Conservation (phyloP, 495 filamentous ascomycete species). For the Aspergillus diversus region DNA sequence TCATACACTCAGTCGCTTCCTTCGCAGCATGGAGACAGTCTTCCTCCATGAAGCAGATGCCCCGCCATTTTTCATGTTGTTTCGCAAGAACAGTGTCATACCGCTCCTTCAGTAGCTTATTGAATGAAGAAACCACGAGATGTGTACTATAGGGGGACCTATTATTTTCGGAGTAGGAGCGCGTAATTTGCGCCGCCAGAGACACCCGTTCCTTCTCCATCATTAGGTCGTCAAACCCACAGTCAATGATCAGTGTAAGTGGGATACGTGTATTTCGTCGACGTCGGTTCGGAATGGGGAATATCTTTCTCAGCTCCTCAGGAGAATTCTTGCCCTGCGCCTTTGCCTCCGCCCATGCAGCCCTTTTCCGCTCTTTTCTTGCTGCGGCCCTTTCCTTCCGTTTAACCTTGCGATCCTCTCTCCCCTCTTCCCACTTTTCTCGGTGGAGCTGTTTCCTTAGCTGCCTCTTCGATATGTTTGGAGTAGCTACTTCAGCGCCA, state of each 20-base stretch:
- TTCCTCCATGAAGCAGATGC: slow-evolving; percentile 66
- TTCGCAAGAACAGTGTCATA: slow-evolving; percentile 74
- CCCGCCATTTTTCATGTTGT: slow-evolving; percentile 77
- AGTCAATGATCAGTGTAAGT: slow-evolving; percentile 83
- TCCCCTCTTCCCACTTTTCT: slow-evolving; percentile 68
- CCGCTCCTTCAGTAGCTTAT: slow-evolving; percentile 72
- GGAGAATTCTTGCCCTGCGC: slow-evolving; percentile 34
- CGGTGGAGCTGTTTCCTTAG: slow-evolving; percentile 70
- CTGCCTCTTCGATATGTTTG: slow-evolving; percentile 75
- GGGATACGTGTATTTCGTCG: slow-evolving; percentile 59
- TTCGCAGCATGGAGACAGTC: slow-evolving; percentile 70
- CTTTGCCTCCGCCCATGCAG: slow-evolving; percentile 38
- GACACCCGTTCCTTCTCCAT: slow-evolving; percentile 78
- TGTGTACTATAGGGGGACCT: slow-evolving; percentile 65
- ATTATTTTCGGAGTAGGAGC: slow-evolving; percentile 86
- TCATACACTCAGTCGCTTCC: slow-evolving; percentile 64
- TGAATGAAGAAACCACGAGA: slow-evolving; percentile 75
- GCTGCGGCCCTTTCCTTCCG: slow-evolving; percentile 72
- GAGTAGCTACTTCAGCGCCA: slow-evolving; percentile 25
- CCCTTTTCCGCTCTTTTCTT: slow-evolving; percentile 62
- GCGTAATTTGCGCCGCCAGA: slow-evolving; percentile 77
- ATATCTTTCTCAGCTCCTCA: slow-evolving; percentile 42
- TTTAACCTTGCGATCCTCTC: slow-evolving; percentile 67
- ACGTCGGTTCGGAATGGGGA: slow-evolving; percentile 32
- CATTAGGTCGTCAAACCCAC: slow-evolving; percentile 92